Evolutionary conservation across 768 basidiomycete species (phyloP).

Genomic region (Austroboletus festivus): DNA sequence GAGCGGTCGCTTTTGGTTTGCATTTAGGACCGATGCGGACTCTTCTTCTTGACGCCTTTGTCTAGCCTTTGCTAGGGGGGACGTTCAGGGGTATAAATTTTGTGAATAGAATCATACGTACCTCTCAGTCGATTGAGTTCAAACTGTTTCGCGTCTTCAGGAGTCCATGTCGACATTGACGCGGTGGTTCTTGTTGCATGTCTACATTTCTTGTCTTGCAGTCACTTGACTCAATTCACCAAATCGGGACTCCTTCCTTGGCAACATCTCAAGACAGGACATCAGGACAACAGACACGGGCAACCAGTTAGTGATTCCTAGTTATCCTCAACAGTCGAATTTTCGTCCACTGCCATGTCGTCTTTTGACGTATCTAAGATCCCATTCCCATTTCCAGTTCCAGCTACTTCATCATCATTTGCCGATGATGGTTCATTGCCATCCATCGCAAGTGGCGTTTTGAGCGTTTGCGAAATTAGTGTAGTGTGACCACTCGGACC

Average conservation of each 20-base stretch:
- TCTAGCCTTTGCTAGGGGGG: constrained; percentile 61
- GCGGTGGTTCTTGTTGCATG: constrained; percentile 10
- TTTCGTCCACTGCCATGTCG: constrained; percentile 25
- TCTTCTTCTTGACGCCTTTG: constrained; percentile 65
- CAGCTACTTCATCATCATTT: constrained; percentile 16
- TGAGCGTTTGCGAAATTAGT: constrained; percentile 29
- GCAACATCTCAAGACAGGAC: too few species aligned
- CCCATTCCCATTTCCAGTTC: constrained; percentile 12
- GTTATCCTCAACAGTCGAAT: constrained; percentile 8
- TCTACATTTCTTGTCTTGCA: not conserved
- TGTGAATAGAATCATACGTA: constrained; percentile 21
- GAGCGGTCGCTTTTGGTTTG: constrained; percentile 75
- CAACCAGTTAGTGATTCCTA: not conserved
- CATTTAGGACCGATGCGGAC: constrained; percentile 45
- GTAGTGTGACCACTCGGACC: constrained; percentile 72
- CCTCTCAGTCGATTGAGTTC: constrained; percentile 82
- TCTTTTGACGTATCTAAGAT: constrained; percentile 19
- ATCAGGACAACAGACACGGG: too few species aligned
- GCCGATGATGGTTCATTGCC: constrained; percentile 28
- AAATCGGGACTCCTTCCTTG: not conserved
- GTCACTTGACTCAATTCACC: not conserved
- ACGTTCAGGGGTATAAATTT: not conserved
- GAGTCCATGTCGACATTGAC: constrained; percentile 40
- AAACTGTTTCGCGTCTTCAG: constrained; percentile 67
- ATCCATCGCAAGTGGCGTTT: constrained; percentile 32